These are phyloP conservation scores for Hyparrhenia diplandra DNA, from an alignment of 176 grass and related monocot species.

Conservation along the genomic window DNA sequence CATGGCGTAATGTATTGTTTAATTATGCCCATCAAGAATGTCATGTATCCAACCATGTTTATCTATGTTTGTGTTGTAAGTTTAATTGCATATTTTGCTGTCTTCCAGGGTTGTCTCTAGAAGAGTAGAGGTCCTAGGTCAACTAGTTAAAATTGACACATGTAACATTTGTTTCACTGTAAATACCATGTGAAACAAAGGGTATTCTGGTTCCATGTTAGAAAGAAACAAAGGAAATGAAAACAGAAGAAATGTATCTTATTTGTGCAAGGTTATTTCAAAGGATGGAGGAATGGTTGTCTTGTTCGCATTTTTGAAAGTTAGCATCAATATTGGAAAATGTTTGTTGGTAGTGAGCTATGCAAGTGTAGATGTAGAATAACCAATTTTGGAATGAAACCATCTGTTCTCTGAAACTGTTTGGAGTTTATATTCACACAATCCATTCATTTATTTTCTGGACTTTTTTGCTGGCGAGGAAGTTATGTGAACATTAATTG, in stretches of 20 bases:
- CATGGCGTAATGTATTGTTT: neutral
- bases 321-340: neutral
- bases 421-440: constrained; percentile 3
- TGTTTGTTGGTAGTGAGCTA: neutral
- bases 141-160: neutral
- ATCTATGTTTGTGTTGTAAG: neutral
- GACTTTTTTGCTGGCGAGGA: neutral
- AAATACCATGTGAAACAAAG: neutral
- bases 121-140: neutral
- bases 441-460: neutral
- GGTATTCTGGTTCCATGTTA: neutral
- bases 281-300: neutral
- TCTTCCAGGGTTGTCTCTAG: neutral
- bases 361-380: neutral
- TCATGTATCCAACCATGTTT: neutral
- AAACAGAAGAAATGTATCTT: neutral
- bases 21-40: neutral
- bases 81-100: neutral
- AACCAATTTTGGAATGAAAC: neutral
- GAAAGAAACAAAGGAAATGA: neutral
- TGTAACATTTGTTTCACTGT: neutral
- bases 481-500: neutral
- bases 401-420: neutral
- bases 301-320: neutral
- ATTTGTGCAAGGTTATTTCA: neutral